phyloP scores from a whole-genome alignment of 2,329 filamentous ascomycete species.

The Venturia carpophila region DNA sequence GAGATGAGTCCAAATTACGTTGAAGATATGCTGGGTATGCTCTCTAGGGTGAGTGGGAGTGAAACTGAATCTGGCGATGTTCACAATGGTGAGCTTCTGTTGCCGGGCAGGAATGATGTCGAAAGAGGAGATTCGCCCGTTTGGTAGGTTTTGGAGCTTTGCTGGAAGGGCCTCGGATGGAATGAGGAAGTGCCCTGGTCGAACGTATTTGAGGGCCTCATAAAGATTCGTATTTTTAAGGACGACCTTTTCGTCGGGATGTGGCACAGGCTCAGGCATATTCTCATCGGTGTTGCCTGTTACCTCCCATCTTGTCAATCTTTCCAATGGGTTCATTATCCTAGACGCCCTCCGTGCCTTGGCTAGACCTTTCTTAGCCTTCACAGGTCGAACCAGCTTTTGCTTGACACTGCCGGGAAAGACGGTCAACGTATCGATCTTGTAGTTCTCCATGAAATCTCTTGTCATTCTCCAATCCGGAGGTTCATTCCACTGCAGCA shows the following conservation, averaged over 20 bases:
- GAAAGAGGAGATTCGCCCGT: not conserved
- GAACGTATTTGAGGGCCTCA: conserved; percentile 27
- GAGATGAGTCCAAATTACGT: not conserved
- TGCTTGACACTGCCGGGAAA: not conserved
- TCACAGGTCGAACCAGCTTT: not conserved
- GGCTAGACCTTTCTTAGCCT: not conserved
- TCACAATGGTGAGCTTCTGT: not conserved
- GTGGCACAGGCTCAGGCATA: not conserved
- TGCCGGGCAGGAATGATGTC: not conserved
- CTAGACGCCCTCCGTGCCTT: not conserved
- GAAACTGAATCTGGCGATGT: not conserved
- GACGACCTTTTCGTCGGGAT: not conserved
- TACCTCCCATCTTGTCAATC: no score
- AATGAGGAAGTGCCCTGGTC: conserved; percentile 30
- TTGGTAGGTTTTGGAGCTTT: not conserved
- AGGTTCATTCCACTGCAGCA: not conserved
- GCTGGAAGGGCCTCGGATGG: conserved; percentile 18
- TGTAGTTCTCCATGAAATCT: conserved; percentile 6
- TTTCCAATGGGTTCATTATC: not conserved
- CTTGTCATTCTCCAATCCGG: not conserved
- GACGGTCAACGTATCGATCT: not conserved
- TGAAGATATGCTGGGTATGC: not conserved
- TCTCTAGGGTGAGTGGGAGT: not conserved
- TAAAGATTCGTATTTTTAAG: conserved; percentile 4
- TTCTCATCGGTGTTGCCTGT: not conserved